Base-by-base conservation (phyloP, 768 basidiomycete genomes). In the Rhizopogon salebrosus region DNA sequence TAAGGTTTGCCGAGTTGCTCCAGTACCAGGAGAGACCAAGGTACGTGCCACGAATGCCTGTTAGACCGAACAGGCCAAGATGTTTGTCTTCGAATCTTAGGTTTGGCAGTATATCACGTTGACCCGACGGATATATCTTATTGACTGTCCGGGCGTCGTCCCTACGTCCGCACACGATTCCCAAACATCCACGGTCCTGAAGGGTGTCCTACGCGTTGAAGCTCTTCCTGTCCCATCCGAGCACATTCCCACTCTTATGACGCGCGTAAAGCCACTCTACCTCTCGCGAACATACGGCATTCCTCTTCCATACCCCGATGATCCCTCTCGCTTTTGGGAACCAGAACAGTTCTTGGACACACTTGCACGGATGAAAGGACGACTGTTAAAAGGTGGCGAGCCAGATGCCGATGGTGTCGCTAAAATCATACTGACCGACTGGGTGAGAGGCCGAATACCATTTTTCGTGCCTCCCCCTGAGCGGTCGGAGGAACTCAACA, bases 71-170 rank as follows among this genome's bases (percentile, higher is more conserved):
- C 23, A 9, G 26, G 26, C 22, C 22, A 31, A 48, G 1, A 16
- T 52, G 13, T 49, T 40, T 55, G 4, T 24, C 23, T 48, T 41
- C n/a, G 31, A 36, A 31, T 49, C 35, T 14, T 52, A 71, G 71
- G 95, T 98, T 59, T 99, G 97, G 97, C 95, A 99, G 79, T 99
- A 99, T 71, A 98, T 99, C 74, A 95, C 93, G 26, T 76, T 99
- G 38, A 99, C 95, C 54, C 83, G 88, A 57, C 82, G 90, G 50
- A 99, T 99, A 66, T 99, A 98, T 75, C 87, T 99, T 60, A 98
- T 99, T 73, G 97, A 99, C 72, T 99, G 97, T 67, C 97, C 97
- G 26, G 97, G 97, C 45, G 91, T 98, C 69, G 97, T 98, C 1
- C 95, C 95, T 2, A 87, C 93, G 16, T 95, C 93, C 22, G 89